These are phyloP conservation scores for Crithidia thermophila DNA, from an alignment of 208 protist genomes.

Conservation along the genomic window DNA sequence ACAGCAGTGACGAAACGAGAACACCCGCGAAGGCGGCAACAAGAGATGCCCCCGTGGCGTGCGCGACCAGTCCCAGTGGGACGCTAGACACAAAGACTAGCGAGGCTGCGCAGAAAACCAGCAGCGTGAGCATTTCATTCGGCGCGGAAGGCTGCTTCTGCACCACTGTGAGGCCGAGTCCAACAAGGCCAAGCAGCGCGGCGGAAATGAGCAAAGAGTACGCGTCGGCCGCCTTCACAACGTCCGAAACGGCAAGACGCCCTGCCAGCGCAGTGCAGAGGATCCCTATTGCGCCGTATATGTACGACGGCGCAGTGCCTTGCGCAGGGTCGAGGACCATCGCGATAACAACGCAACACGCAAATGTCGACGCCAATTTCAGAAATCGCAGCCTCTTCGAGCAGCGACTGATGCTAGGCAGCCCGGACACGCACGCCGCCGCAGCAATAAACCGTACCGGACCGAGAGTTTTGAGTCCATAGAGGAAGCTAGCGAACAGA, in stretches of 20 bases:
- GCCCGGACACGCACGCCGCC: constrained; percentile 6
- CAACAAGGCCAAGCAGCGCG: constrained; percentile 6
- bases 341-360: neutral
- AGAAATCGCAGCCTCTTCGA: constrained; percentile 3
- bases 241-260: constrained; percentile 8
- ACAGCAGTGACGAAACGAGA: constrained; percentile 2
- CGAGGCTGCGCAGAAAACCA: constrained; percentile 4
- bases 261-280: constrained; percentile 5
- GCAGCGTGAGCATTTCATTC: constrained; percentile 20
- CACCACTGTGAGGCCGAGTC: constrained; percentile 14
- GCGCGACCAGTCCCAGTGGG: neutral
- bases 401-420: constrained; percentile 8
- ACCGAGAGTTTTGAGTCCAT: constrained; percentile 23
- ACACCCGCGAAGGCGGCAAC: neutral
- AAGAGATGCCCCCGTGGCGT: neutral
- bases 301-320: neutral
- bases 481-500: constrained; percentile 9
- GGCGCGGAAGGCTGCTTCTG: neutral
- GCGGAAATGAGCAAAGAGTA: constrained; percentile 14
- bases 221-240: constrained; percentile 8
- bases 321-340: constrained; percentile 12
- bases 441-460: constrained; percentile 15
- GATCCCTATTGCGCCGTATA: constrained; percentile 11
- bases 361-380: constrained; percentile 7
- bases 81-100: neutral